Evolutionary conservation across 192 early-diverging fungal species (phyloP), one percentile per base, ranked within the genome.

Genomic region (Coemansia sp.): DNA sequence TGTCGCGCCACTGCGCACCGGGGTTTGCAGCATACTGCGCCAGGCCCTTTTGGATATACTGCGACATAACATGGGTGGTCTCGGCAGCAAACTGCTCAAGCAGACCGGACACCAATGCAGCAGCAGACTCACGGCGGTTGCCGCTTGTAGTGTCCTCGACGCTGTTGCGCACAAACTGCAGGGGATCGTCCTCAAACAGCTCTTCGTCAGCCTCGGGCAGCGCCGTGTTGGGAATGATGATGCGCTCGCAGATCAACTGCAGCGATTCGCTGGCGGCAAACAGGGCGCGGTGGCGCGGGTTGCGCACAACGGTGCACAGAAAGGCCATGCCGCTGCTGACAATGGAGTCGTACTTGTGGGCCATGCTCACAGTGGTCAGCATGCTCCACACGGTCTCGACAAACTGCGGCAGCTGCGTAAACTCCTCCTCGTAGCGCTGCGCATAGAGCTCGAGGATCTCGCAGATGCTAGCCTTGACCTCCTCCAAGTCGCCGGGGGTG

Each of bases 121-220:
- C 83, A 1, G 95, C 90, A 8, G 94, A 88, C 50, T 89, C 81
- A 46, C 95, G 84, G n/a, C 97, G 88, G 14, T 93, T 95, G 47
- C 94, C 93, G 15, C 77, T 86, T 41, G 95, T 93, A 81, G 58
- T 86, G 25, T 93, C 93, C 61, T 97, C 95, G 9, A 97, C 51
- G 71, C 97, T 95, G 38, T 89, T 77, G 32, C 93, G 78, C 60
- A 97, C 90, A 60, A 87, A 97, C 47, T 95, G 94, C 61, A 97
- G 87, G 22, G 93, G 93, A 46, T 97, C 95, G 55, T 97, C 94
- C 55, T 97, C 90, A 74, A 97, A 97, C 56, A 94, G 67, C 59
- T 97, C 95, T 72, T 93, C 90, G 55, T 99, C 97, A 22, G 77
- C 67, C 43, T 82, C 86, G 72, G 93, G 78, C 40, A 97, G 67